A percentile compares a stretch with the other conserved stretches of the same genome.
Evolutionary conservation across 805 yeast species (phyloP).

Genomic region (Suhomyces prunicola): DNA sequence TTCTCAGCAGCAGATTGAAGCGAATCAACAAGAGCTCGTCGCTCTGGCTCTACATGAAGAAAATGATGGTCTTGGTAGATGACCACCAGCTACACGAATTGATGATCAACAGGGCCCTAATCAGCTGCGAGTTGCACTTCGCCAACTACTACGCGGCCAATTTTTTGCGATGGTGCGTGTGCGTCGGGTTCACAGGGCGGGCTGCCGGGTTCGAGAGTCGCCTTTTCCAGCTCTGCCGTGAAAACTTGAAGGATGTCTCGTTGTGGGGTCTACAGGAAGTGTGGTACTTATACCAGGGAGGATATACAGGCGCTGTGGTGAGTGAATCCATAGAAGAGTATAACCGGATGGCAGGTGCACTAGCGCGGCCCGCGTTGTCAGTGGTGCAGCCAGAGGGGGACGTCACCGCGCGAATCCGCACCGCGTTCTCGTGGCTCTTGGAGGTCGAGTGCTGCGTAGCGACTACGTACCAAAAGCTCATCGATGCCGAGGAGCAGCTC

Average conservation of each 20-base stretch:
- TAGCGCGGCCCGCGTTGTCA: not conserved
- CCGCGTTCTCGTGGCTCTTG: conserved; percentile 14
- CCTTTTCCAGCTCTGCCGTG: conserved; percentile 7
- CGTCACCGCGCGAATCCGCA: not conserved
- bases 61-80: conserved; percentile 10
- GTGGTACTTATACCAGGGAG: conserved; percentile 2
- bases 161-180: conserved; percentile 28
- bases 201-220: not conserved
- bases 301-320: not conserved
- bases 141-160: conserved; percentile 39
- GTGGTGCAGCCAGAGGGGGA: not conserved
- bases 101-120: conserved; percentile 17
- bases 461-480: conserved; percentile 8
- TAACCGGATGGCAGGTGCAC: not conserved
- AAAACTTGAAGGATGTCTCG: conserved; percentile 14
- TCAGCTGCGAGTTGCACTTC: conserved; percentile 32
- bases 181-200: not conserved
- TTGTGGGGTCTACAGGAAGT: conserved; percentile 13
- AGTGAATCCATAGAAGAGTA: conserved; percentile 6
- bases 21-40: conserved; percentile 40
- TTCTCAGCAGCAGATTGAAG: conserved; percentile 25
- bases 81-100: not conserved
- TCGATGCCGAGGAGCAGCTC: not conserved
- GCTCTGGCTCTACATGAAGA: conserved; percentile 34
- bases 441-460: conserved; percentile 7